Evolutionary conservation across 352 stramenopile species (phyloP), one percentile per base, ranked within the genome.

Genomic region (Globisporangium alternatum): DNA sequence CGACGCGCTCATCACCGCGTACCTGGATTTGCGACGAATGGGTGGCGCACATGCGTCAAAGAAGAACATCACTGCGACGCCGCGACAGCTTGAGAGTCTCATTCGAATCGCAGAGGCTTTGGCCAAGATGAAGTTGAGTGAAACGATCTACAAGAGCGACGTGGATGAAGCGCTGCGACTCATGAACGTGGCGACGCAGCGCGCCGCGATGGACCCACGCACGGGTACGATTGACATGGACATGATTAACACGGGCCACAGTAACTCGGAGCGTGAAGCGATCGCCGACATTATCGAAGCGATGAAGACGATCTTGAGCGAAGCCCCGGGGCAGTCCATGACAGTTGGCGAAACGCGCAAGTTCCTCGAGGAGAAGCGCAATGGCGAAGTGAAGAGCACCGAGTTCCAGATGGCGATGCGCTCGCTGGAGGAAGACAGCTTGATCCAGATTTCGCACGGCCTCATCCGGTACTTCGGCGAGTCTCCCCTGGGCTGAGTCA

Each of bases 171-270:
- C 97, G 9, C 79, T 98, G 13, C 82, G 97, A 19, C 85, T 99
- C 12, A 99, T 99, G 95, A 98, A 97, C 62, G 92, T 98, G 51
- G 97, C 97, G 7, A 99, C 97, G 12, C 96, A 99, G 74, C 90
- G 88, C 43, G 94, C 98, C 8, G 97, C 98, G 13, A 99, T 98
- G 68, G 98, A 99, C 70, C 97, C 97, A 35, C 78, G 93, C 47
- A 99, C 98, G 2, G 98, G 98, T 39, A 95, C 93, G n/a, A 99
- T 99, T 71, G 97, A 99, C 76, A 99, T 99, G 97, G 97, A 99
- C 74, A 98, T 99, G 92, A 98, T 99, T 72, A 96, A 96, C 56
- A 99, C 96, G 5, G 96, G 96, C 22, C 82, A 96, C 66, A 96
- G 86, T 60, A 89, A 87, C 41, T 76, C 90, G 8, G 96, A 98